phyloP scores from a whole-genome alignment of 192 early-diverging fungal genomes.

The Podila minutissima region DNA sequence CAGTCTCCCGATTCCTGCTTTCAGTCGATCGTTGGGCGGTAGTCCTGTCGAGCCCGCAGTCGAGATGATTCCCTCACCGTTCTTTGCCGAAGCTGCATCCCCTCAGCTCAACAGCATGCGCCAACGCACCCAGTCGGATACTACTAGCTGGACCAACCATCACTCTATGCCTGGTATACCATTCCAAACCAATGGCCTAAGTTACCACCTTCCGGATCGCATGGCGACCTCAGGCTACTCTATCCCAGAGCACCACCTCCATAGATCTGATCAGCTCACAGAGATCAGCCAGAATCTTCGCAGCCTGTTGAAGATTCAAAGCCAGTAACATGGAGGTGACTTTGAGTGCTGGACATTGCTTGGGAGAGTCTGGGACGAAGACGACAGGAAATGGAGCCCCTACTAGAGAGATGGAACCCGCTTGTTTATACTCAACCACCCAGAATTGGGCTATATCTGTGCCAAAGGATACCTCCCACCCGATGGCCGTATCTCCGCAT shows the following conservation, averaged over 20 bases:
- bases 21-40: constrained; percentile 15
- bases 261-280: constrained; percentile 22
- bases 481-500: no score
- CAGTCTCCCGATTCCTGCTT: constrained; percentile 61
- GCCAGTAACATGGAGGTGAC: constrained; percentile 18
- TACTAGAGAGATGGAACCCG: no score
- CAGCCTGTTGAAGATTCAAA: constrained; percentile 57
- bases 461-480: no score
- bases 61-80: constrained; percentile 10
- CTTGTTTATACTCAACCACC: no score
- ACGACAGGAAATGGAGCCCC: no score
- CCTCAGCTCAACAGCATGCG: constrained; percentile 37
- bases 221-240: constrained; percentile 53
- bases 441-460: no score
- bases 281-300: constrained; percentile 59
- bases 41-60: constrained; percentile 7
- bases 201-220: constrained; percentile 38
- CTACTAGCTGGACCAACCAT: constrained; percentile 8
- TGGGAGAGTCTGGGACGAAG: not conserved
- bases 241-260: constrained; percentile 8
- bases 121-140: constrained; percentile 26
- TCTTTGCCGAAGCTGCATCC: constrained; percentile 31
- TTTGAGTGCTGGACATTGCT: not conserved
- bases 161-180: constrained; percentile 21
- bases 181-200: not conserved